Evolutionary conservation across 371 early-diverging fungal species (phyloP).

Genomic region (Mortierella sp.): DNA sequence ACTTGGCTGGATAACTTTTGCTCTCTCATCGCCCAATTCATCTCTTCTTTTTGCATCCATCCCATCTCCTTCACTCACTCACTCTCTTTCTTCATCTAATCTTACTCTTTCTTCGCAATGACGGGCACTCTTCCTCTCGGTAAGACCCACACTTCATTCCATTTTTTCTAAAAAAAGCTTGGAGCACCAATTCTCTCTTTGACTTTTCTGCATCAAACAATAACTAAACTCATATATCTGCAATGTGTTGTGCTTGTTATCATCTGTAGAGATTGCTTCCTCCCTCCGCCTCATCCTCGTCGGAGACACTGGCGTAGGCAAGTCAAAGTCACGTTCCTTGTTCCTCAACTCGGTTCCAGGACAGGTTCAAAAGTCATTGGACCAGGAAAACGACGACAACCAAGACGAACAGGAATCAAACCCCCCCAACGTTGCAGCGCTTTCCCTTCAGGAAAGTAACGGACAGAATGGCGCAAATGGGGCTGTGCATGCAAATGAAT

Average conservation of each 20-base stretch:
- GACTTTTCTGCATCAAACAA: neutral
- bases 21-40: neutral
- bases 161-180: neutral
- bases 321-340: slow-evolving; percentile 80
- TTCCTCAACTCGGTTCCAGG: slow-evolving; percentile 72
- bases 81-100: neutral
- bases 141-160: slow-evolving; percentile 8
- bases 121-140: slow-evolving; percentile 50
- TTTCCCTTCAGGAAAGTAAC: slow-evolving; percentile 60
- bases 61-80: neutral
- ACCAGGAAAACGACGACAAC: slow-evolving; percentile 54
- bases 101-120: slow-evolving; percentile 14
- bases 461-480: slow-evolving; percentile 14
- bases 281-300: slow-evolving; percentile 49
- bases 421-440: slow-evolving; percentile 78
- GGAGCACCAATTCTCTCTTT: slow-evolving; percentile 1
- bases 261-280: slow-evolving; percentile 46
- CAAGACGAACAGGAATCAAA: slow-evolving; percentile 72
- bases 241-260: neutral
- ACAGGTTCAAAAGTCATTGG: slow-evolving; percentile 51
- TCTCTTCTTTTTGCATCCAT: slow-evolving; percentile 4
- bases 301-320: slow-evolving; percentile 80
- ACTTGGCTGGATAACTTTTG: neutral
- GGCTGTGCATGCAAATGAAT: slow-evolving; percentile 3
- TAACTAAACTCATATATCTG: neutral